Percentiles rank a stretch among this genome's conserved stretches.
These are phyloP conservation scores for Boletus tomentosulus DNA, from an alignment of 768 basidiomycete species.

Conservation along the genomic window DNA sequence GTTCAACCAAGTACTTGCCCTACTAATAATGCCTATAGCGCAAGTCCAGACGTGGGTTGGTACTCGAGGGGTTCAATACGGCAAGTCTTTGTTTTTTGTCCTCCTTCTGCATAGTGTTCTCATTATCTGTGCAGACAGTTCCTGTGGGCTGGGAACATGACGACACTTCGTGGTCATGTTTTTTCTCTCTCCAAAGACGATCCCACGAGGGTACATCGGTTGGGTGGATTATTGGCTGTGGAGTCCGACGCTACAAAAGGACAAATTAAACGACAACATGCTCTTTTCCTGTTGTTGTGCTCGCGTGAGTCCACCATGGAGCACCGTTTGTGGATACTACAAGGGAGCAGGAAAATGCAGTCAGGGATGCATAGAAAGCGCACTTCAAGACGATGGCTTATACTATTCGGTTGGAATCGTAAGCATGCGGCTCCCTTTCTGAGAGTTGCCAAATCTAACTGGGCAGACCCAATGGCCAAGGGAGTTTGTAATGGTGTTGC, in stretches of 20 bases:
- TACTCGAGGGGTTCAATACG: constrained; percentile 67
- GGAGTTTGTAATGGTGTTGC: constrained; percentile 74
- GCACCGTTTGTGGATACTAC: constrained; percentile 86
- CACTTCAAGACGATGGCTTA: constrained; percentile 74
- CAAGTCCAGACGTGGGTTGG: constrained; percentile 56
- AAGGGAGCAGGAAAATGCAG: constrained; percentile 73
- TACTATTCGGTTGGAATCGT: constrained; percentile 88
- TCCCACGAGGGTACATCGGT: constrained; percentile 89
- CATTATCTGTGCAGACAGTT: constrained; percentile 38
- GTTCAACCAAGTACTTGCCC: no score
- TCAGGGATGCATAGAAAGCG: constrained; percentile 72
- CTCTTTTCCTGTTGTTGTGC: constrained; percentile 97
- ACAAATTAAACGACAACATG: constrained; percentile 94
- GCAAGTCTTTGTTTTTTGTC: constrained; percentile 31
- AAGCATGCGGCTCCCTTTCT: constrained; percentile 23
- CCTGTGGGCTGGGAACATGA: constrained; percentile 90
- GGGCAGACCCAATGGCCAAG: constrained; percentile 88
- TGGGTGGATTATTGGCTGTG: constrained; percentile 58
- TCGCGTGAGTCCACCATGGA: constrained; percentile 91
- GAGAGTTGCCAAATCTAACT: background rate
- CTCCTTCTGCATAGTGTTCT: background rate
- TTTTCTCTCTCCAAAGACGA: constrained; percentile 79
- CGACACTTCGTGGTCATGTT: constrained; percentile 84
- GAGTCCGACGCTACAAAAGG: constrained; percentile 84
- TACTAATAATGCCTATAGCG: constrained; percentile 66